Conservation (phyloP, 352 stramenopile genomes). For the Phytophthora cryptogea region DNA sequence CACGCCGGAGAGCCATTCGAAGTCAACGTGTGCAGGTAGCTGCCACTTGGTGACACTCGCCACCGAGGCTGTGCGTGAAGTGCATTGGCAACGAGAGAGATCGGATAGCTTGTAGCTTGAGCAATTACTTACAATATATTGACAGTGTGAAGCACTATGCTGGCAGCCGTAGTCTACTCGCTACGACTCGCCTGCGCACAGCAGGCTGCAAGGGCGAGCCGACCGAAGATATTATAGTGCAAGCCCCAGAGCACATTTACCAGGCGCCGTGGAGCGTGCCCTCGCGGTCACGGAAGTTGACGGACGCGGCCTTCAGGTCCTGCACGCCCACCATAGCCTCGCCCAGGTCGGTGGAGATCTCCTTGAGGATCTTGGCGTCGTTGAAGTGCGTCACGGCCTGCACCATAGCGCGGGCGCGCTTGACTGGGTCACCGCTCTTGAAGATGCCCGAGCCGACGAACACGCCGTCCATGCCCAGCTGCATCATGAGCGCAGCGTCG, state of each 20-base stretch:
- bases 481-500: slow-evolving; percentile 99
- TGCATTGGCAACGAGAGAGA: neutral
- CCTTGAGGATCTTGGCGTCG: slow-evolving; percentile 96
- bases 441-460: slow-evolving; percentile 99
- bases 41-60: neutral
- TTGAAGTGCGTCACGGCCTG: slow-evolving; percentile 97
- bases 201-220: neutral
- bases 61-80: neutral
- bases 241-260: slow-evolving; percentile 39
- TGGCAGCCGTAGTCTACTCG: slow-evolving; percentile 16
- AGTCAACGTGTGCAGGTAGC: slow-evolving; percentile 40
- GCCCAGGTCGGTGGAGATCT: slow-evolving; percentile 95
- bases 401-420: slow-evolving; percentile 96
- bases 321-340: slow-evolving; percentile 98
- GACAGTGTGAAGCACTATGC: slow-evolving; percentile 11
- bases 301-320: slow-evolving; percentile 94
- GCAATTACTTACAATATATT: slow-evolving; percentile 35
- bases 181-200: slow-evolving; percentile 5
- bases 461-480: slow-evolving; percentile 98
- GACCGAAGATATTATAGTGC: slow-evolving; percentile 6
- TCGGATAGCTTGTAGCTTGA: slow-evolving; percentile 1
- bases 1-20: slow-evolving; percentile 41
- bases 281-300: slow-evolving; percentile 98
- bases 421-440: slow-evolving; percentile 95
- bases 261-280: slow-evolving; percentile 80